Percentiles rank a stretch among this genome's conserved stretches.
These are phyloP conservation scores for Exophiala sp. DNA, from an alignment of 2,329 filamentous ascomycete species.

Conservation along the genomic window DNA sequence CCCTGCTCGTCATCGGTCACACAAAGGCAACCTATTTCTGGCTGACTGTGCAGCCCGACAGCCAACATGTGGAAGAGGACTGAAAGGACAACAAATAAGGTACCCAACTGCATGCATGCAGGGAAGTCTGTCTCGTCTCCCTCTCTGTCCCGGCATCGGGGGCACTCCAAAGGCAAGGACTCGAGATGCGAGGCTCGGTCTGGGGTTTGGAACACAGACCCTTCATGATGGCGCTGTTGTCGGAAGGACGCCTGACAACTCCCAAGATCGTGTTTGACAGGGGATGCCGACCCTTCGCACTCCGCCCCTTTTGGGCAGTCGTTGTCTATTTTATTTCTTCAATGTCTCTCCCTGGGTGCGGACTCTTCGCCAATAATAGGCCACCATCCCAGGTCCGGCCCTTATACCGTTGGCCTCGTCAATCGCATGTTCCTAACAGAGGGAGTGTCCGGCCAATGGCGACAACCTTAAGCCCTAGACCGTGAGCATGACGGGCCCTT, in stretches of 20 bases:
- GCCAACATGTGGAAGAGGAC: slow-evolving; percentile 9
- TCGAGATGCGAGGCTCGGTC: too few species aligned
- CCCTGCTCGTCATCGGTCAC: slow-evolving; percentile 20
- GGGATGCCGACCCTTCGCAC: not conserved
- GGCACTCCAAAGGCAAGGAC: too few species aligned
- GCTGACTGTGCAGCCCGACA: slow-evolving; percentile 14
- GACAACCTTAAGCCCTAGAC: slow-evolving; percentile 7
- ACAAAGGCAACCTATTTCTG: slow-evolving; percentile 21
- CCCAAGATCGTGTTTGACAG: not conserved
- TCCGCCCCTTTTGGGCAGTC: slow-evolving; percentile 1
- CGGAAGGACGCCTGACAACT: slow-evolving; percentile 3
- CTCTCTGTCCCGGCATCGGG: too few species aligned
- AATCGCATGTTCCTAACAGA: slow-evolving; percentile 15
- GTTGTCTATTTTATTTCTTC: slow-evolving; percentile 13
- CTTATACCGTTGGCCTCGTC: slow-evolving; percentile 14
- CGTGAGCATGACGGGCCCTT: not conserved
- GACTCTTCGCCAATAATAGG: slow-evolving; percentile 17
- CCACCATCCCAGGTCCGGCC: slow-evolving; percentile 8
- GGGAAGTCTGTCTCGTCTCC: not conserved
- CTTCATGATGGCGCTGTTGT: too few species aligned
- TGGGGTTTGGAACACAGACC: too few species aligned
- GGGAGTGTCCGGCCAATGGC: slow-evolving; percentile 15
- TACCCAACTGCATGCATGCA: not conserved
- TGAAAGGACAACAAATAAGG: slow-evolving; percentile 17
- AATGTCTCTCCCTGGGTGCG: slow-evolving; percentile 22